phyloP scores from a whole-genome alignment of 2,329 filamentous ascomycete genomes.

The Ceratocystis colombiana region DNA sequence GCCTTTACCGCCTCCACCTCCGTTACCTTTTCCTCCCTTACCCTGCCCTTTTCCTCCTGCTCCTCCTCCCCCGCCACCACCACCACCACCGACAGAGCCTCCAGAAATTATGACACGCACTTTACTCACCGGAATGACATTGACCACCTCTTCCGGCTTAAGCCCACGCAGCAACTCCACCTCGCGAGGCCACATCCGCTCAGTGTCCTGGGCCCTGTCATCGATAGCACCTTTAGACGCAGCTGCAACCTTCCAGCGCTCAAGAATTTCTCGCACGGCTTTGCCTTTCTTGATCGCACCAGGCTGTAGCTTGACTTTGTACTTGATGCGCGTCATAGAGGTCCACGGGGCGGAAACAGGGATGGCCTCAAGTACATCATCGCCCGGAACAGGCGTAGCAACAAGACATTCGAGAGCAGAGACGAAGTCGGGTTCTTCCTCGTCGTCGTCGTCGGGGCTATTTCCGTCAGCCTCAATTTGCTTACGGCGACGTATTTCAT shows the following conservation, averaged over 20 bases:
- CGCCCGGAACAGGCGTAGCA: conserved; percentile 66
- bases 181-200: conserved; percentile 76
- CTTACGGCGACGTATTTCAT: conserved; percentile 57
- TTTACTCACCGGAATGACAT: conserved; percentile 69
- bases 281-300: conserved; percentile 88
- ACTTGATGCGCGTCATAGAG: conserved; percentile 64
- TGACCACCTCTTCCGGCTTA: conserved; percentile 73
- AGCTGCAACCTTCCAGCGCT: conserved; percentile 62
- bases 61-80: conserved; percentile 33
- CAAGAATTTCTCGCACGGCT: conserved; percentile 80
- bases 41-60: conserved; percentile 29
- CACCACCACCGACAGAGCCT: conserved; percentile 39
- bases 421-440: conserved; percentile 46
- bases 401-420: conserved; percentile 60
- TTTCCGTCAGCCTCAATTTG: conserved; percentile 35
- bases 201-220: conserved; percentile 50
- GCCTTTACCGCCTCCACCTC: conserved; percentile 35
- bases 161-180: conserved; percentile 72
- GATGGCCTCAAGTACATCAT: conserved; percentile 64
- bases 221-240: conserved; percentile 50
- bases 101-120: conserved; percentile 67
- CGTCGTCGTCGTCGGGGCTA: conserved; percentile 44
- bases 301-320: conserved; percentile 90
- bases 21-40: conserved; percentile 31
- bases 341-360: conserved; percentile 56